Evolutionary conservation across 768 basidiomycete genomes (phyloP).

Genomic region (Termitomyces sp.): DNA sequence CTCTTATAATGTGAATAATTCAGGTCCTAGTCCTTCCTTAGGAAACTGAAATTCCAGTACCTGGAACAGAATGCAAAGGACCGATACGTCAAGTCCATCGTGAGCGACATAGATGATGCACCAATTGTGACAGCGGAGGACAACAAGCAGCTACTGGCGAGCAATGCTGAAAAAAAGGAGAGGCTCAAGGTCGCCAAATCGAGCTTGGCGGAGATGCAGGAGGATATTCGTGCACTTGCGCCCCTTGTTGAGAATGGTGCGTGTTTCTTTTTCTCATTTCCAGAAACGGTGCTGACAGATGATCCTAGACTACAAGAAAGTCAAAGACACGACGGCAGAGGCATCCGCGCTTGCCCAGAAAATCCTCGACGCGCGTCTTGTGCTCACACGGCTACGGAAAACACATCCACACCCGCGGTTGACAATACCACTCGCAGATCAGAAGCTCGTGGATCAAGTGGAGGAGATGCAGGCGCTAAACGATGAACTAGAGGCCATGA

Average conservation of each 20-base stretch:
- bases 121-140: constrained; percentile 77
- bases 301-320: constrained; percentile 53
- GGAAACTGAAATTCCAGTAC: constrained; percentile 86
- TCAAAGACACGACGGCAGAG: constrained; percentile 47
- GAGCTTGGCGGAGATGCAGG: constrained; percentile 55
- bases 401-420: constrained; percentile 77
- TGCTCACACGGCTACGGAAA: constrained; percentile 76
- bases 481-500: constrained; percentile 56
- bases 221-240: constrained; percentile 58
- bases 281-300: not conserved
- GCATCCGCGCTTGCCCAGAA: constrained; percentile 63
- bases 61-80: constrained; percentile 90
- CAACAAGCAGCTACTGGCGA: constrained; percentile 58
- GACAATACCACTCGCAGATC: constrained; percentile 70
- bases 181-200: constrained; percentile 62
- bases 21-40: constrained; percentile 55
- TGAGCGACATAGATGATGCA: constrained; percentile 80
- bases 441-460: constrained; percentile 73
- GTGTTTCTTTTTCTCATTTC: not conserved
- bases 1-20: not conserved
- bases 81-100: constrained; percentile 82
- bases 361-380: constrained; percentile 80
- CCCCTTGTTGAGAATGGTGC: constrained; percentile 68
- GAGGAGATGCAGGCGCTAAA: constrained; percentile 73
- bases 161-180: constrained; percentile 71